Percentiles rank a stretch among this genome's conserved stretches.
phyloP scores from a whole-genome alignment of 2,329 filamentous ascomycete species.

The Monosporascus sp. region DNA sequence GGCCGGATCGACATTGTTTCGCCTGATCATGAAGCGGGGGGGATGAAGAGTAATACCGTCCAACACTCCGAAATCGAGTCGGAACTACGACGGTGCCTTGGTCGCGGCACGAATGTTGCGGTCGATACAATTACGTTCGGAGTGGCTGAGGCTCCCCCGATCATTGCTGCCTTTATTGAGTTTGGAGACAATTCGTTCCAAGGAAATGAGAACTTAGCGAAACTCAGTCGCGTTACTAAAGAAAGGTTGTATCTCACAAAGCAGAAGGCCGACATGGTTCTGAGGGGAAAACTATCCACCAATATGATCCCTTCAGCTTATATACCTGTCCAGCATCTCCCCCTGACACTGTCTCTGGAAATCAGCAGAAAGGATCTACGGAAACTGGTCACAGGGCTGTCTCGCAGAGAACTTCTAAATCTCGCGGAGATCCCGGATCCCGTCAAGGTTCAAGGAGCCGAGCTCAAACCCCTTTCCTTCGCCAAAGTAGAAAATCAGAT shows the following conservation, averaged over 20 bases:
- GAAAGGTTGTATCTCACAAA: constrained; percentile 40
- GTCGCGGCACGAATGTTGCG: constrained; percentile 41
- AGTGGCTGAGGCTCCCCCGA: constrained; percentile 30
- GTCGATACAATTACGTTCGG: constrained; percentile 44
- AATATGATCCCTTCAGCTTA: constrained; percentile 44
- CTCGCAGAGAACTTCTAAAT: constrained; percentile 37
- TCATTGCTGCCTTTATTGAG: constrained; percentile 47
- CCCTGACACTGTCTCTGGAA: constrained; percentile 46
- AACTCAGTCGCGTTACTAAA: constrained; percentile 34
- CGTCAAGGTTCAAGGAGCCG: constrained; percentile 30
- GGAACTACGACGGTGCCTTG: constrained; percentile 41
- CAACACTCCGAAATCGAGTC: constrained; percentile 42
- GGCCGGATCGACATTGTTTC: constrained; percentile 46
- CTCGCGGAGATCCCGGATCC: constrained; percentile 35
- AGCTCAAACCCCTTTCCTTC: constrained; percentile 41
- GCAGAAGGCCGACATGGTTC: constrained; percentile 37
- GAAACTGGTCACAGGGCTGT: constrained; percentile 37
- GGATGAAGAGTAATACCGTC: constrained; percentile 34
- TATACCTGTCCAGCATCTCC: constrained; percentile 43
- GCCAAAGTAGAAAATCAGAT: constrained; percentile 44
- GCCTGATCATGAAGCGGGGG: constrained; percentile 36
- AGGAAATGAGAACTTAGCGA: constrained; percentile 32
- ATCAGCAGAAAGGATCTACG: constrained; percentile 45
- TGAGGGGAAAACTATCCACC: constrained; percentile 33
- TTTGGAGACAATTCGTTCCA: constrained; percentile 36